Evolutionary conservation across 371 early-diverging fungal genomes (phyloP).

Genomic region (Batkoa obscura): DNA sequence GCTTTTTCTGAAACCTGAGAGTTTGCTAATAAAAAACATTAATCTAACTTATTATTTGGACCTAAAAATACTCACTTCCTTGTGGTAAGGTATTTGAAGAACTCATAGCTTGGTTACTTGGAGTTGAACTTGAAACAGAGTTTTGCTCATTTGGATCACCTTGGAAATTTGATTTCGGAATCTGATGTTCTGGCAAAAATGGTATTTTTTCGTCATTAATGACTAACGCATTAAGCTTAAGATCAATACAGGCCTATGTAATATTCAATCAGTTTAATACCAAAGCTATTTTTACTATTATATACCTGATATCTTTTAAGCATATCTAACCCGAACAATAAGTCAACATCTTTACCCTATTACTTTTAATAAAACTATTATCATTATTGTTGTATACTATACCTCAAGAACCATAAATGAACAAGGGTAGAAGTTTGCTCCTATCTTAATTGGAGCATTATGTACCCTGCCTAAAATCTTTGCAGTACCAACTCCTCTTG

Average conservation of each 20-base stretch:
- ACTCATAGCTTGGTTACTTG: too few species aligned
- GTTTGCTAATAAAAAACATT: background rate
- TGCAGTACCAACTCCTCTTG: conserved; percentile 87
- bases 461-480: conserved; percentile 91
- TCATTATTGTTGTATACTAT: background rate
- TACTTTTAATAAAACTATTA: background rate
- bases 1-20: conserved; percentile 21
- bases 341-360: conserved; percentile 28
- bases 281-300: background rate
- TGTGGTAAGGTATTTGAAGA: too few species aligned
- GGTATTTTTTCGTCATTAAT: conserved; percentile 67
- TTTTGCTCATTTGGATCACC: too few species aligned
- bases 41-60: too few species aligned
- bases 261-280: background rate
- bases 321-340: conserved; percentile 93
- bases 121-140: too few species aligned
- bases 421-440: conserved; percentile 53
- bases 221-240: conserved; percentile 54
- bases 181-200: conserved; percentile 78
- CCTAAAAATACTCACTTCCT: too few species aligned
- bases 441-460: conserved; percentile 62
- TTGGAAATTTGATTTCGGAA: conserved; percentile 24
- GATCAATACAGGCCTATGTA: conserved; percentile 65
- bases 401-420: conserved; percentile 84
- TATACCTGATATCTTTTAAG: conserved; percentile 49